Evolutionary conservation across 1,284 basidiomycete genomes (phyloP).

Genomic region (Papiliotrema fonsecae): DNA sequence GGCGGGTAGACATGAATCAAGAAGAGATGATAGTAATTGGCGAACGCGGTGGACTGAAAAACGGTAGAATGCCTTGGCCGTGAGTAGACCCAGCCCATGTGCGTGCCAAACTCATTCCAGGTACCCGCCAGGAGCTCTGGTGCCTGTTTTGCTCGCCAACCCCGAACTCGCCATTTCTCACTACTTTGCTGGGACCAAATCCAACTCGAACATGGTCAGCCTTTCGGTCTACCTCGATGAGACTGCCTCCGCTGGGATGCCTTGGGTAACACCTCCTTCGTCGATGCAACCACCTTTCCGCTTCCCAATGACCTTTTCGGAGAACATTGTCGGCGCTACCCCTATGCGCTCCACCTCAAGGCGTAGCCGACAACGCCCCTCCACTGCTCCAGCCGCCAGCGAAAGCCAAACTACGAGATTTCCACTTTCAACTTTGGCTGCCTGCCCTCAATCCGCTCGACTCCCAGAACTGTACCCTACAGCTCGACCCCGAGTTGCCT

Average conservation of each 20-base stretch:
- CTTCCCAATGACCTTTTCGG: slow-evolving; percentile 25
- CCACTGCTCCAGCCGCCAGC: slow-evolving; percentile 12
- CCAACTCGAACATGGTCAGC: slow-evolving; percentile 34
- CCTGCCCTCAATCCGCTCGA: background rate
- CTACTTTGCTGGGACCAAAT: slow-evolving; percentile 31
- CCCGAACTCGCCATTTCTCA: slow-evolving; percentile 21
- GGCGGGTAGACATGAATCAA: slow-evolving; percentile 42
- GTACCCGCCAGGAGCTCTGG: slow-evolving; percentile 35
- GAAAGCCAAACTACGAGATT: background rate
- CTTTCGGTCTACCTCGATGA: slow-evolving; percentile 40
- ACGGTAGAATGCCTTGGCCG: slow-evolving; percentile 44
- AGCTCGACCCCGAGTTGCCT: background rate
- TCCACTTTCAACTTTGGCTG: background rate
- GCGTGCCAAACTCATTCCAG: slow-evolving; percentile 8
- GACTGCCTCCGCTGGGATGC: slow-evolving; percentile 4
- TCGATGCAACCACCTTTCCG: slow-evolving; percentile 17
- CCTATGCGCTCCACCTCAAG: no score
- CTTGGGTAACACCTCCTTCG: background rate
- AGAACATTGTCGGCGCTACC: background rate
- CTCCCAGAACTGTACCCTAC: background rate
- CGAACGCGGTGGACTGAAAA: slow-evolving; percentile 30
- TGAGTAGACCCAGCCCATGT: slow-evolving; percentile 10
- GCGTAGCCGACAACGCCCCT: slow-evolving; percentile 9
- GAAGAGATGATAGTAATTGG: slow-evolving; percentile 41
- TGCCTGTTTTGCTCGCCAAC: slow-evolving; percentile 28